phyloP scores from a whole-genome alignment of 208 protist genomes.

The Wallacemonas sp. region DNA sequence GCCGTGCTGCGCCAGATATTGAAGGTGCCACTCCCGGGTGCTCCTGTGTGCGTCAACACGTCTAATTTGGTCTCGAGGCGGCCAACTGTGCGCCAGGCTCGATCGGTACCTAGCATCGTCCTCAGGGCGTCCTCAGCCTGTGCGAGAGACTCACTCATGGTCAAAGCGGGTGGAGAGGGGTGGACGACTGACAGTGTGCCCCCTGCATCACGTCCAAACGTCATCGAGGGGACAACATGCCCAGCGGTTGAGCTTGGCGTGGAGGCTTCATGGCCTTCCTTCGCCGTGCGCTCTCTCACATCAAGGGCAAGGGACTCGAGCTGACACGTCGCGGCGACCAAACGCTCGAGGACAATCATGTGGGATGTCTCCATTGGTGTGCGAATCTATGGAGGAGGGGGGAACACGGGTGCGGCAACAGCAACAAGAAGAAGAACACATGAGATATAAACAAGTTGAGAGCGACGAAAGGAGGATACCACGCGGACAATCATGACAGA shows the following conservation, averaged over 20 bases:
- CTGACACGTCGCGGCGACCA: background rate
- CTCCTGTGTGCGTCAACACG: background rate
- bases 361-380: slow-evolving; percentile 7
- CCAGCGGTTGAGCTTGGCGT: too few relatives aligned
- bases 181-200: too few relatives aligned
- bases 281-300: too few relatives aligned
- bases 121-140: background rate
- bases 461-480: too few relatives aligned
- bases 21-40: too few relatives aligned
- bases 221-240: background rate
- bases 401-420: too few relatives aligned
- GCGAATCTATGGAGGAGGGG: background rate
- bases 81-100: background rate
- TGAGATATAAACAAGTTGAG: background rate
- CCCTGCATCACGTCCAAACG: background rate
- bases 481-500: too few relatives aligned
- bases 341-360: slow-evolving; percentile 5
- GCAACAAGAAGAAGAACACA: background rate
- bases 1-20: slow-evolving; percentile 12
- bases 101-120: background rate
- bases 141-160: too few relatives aligned
- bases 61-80: background rate
- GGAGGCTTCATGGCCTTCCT: background rate
- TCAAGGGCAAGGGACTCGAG: slow-evolving; percentile 7
- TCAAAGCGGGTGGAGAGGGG: too few relatives aligned